These are phyloP conservation scores for Cydonia oblonga DNA, from an alignment of 331 rosid species.

Conservation along the genomic window DNA sequence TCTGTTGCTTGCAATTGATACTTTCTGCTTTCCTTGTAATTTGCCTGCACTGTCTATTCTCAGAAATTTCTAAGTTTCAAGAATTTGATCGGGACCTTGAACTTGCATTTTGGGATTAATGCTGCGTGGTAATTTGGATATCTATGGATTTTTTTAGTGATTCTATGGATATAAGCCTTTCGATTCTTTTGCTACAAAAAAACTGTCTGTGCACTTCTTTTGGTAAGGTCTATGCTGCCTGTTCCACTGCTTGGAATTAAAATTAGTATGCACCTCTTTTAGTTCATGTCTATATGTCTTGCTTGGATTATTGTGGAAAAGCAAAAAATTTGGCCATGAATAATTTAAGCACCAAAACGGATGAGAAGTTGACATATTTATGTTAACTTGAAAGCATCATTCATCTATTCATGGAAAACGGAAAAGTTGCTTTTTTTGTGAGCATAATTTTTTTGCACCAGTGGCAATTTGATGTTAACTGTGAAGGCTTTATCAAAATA, in stretches of 20 bases:
- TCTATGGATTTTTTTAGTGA: neutral
- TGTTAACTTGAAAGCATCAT: neutral
- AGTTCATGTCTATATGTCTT: neutral
- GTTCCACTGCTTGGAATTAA: neutral
- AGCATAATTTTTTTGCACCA: constrained; percentile 2
- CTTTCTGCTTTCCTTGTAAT: neutral
- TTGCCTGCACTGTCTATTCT: neutral
- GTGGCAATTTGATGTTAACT: constrained; percentile 1
- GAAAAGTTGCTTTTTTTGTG: neutral
- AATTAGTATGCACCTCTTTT: neutral
- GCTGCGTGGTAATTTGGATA: neutral
- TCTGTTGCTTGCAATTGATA: neutral
- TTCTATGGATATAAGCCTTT: neutral
- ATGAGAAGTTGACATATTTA: neutral
- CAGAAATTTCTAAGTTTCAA: neutral
- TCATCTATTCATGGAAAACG: neutral
- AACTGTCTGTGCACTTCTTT: neutral
- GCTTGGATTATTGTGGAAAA: neutral
- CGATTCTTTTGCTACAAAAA: neutral
- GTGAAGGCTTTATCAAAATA: constrained; percentile 11
- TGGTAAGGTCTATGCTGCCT: neutral
- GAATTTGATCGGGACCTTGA: neutral
- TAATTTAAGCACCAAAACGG: neutral
- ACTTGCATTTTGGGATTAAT: neutral
- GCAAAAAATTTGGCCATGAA: neutral